Evolutionary conservation across 2,329 filamentous ascomycete species (phyloP).

Genomic region (Xylariaceae sp.): DNA sequence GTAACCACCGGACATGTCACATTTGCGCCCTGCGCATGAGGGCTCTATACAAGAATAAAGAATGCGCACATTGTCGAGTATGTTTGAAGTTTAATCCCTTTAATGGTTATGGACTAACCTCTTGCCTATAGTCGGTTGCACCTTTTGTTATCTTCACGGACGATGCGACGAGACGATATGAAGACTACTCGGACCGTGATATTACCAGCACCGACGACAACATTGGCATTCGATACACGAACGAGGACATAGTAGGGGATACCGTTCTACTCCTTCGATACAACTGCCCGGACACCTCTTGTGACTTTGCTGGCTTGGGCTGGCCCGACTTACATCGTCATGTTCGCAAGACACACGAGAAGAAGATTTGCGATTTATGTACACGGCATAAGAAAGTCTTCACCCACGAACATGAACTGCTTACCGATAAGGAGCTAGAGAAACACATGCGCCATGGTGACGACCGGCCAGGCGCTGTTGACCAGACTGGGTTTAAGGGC

Average conservation of each 20-base stretch:
- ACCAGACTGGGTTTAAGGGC: constrained; percentile 94
- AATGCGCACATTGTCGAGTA: constrained; percentile 92
- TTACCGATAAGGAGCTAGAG: constrained; percentile 71
- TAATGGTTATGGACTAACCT: constrained; percentile 2
- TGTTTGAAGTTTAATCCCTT: constrained; percentile 30
- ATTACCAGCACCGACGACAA: constrained; percentile 76
- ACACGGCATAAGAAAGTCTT: constrained; percentile 96
- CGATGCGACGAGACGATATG: constrained; percentile 70
- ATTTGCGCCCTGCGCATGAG: constrained; percentile 89
- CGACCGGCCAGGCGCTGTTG: constrained; percentile 78
- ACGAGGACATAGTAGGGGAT: constrained; percentile 83
- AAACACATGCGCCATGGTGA: constrained; percentile 89
- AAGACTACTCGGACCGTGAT: constrained; percentile 71
- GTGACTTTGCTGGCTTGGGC: constrained; percentile 63
- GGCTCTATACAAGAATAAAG: constrained; percentile 91
- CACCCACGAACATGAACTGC: constrained; percentile 94
- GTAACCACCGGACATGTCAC: constrained; percentile 94
- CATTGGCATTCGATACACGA: constrained; percentile 87
- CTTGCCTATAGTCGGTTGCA: constrained; percentile 48
- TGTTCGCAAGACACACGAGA: constrained; percentile 74
- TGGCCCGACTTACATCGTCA: constrained; percentile 77
- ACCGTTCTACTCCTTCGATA: constrained; percentile 83
- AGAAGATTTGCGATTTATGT: constrained; percentile 48
- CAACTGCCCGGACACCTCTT: constrained; percentile 84
- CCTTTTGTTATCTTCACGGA: constrained; percentile 90